A percentile compares a stretch with the other conserved stretches of the same genome.
Evolutionary conservation across 2,329 filamentous ascomycete species (phyloP).

Genomic region (Paecilomyces formosus): DNA sequence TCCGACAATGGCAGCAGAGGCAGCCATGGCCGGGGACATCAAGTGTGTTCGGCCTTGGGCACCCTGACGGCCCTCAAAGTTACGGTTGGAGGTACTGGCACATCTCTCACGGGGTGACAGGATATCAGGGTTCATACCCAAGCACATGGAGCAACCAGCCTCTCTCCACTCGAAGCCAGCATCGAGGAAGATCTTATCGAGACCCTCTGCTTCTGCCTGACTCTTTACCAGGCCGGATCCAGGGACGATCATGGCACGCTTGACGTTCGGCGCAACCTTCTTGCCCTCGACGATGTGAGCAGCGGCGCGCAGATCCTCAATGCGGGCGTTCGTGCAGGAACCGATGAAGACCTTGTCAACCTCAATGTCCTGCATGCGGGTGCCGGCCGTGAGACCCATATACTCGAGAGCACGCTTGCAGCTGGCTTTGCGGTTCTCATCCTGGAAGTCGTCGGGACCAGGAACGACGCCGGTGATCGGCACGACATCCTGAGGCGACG

Average conservation of each 20-base stretch:
- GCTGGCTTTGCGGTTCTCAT: slow-evolving; percentile 69
- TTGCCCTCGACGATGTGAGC: slow-evolving; percentile 79
- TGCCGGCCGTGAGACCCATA: slow-evolving; percentile 86
- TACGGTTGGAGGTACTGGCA: slow-evolving; percentile 91
- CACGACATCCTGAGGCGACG: slow-evolving; percentile 91
- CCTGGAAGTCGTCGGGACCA: slow-evolving; percentile 76
- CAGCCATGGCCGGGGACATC: slow-evolving; percentile 96
- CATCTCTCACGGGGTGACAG: slow-evolving; percentile 86
- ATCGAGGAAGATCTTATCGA: slow-evolving; percentile 85
- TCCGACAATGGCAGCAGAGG: slow-evolving; percentile 79
- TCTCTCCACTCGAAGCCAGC: slow-evolving; percentile 98
- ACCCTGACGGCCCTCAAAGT: slow-evolving; percentile 95
- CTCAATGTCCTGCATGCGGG: slow-evolving; percentile 81
- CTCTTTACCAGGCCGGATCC: slow-evolving; percentile 91
- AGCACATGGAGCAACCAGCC: slow-evolving; percentile 97
- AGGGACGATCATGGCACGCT: slow-evolving; percentile 91
- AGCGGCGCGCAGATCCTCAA: slow-evolving; percentile 87
- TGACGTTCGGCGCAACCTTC: slow-evolving; percentile 81
- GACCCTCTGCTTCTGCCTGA: slow-evolving; percentile 81
- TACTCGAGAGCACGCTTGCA: slow-evolving; percentile 83
- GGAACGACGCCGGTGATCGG: slow-evolving; percentile 89
- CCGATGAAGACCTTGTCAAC: slow-evolving; percentile 98
- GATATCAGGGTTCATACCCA: slow-evolving; percentile 99
- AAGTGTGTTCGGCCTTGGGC: slow-evolving; percentile 85
- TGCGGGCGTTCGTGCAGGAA: slow-evolving; percentile 94